Conservation (phyloP, 345 rosid species). For the Brassica incana region DNA sequence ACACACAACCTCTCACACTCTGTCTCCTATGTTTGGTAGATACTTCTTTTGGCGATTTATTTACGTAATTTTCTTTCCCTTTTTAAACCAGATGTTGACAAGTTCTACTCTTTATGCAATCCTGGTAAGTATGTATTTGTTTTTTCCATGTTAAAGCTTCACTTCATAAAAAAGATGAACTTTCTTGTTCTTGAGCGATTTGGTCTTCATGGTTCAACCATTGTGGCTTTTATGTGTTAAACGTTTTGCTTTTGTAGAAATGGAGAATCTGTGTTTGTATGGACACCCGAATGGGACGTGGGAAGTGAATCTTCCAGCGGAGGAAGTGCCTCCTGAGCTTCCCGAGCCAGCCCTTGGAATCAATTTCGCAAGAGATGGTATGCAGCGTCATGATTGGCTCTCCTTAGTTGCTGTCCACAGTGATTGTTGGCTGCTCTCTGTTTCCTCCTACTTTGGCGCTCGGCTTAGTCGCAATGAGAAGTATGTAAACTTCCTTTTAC, state of each 20-base stretch:
- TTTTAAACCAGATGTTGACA: constrained; percentile 69
- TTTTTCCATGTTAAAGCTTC: constrained; percentile 8
- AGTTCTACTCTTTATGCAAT: constrained; percentile 81
- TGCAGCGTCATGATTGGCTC: constrained; percentile 82
- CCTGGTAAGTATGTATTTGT: constrained; percentile 57
- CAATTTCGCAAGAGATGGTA: constrained; percentile 82
- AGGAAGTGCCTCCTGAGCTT: constrained; percentile 82
- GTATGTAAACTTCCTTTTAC: constrained; percentile 27
- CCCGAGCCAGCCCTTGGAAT: constrained; percentile 91
- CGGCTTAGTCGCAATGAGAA: constrained; percentile 72
- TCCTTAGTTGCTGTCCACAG: constrained; percentile 81
- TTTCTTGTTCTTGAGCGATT: background rate
- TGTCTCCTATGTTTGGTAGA: background rate
- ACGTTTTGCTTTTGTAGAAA: constrained; percentile 43
- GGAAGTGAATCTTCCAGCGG: constrained; percentile 79
- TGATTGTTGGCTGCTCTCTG: constrained; percentile 81
- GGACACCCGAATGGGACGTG: constrained; percentile 76
- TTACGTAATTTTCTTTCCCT: background rate
- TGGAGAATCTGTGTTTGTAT: constrained; percentile 77
- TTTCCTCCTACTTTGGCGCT: constrained; percentile 80
- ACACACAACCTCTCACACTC: background rate
- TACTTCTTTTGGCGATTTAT: background rate
- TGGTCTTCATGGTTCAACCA: background rate
- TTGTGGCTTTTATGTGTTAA: background rate
- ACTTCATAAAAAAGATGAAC: background rate